Evolutionary conservation across 768 basidiomycete genomes (phyloP).

Genomic region (Calvatia gigantea): DNA sequence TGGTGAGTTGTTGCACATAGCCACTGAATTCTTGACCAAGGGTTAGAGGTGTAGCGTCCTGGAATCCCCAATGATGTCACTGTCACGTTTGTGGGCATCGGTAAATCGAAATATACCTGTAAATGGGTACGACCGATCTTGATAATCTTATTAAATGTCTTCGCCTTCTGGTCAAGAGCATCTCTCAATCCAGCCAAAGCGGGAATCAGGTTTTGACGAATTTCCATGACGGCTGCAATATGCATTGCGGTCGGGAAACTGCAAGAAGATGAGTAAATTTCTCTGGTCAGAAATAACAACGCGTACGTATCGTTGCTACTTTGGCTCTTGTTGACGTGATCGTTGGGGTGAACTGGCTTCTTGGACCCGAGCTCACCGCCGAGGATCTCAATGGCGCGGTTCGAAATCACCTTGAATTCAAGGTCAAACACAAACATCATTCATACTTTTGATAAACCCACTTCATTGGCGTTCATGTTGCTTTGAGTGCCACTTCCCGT

Average conservation of each 20-base stretch:
- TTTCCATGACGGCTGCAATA: constrained; percentile 90
- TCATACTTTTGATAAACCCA: constrained; percentile 19
- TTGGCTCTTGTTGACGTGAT: constrained; percentile 99
- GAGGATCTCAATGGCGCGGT: constrained; percentile 94
- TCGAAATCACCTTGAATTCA: constrained; percentile 80
- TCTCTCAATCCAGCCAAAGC: constrained; percentile 81
- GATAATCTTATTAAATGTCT: constrained; percentile 86
- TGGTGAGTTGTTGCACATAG: constrained; percentile 91
- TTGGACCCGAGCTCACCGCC: constrained; percentile 95
- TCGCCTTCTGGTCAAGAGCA: constrained; percentile 79
- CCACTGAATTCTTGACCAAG: constrained; percentile 99
- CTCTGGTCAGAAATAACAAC: neutral
- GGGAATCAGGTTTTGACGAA: constrained; percentile 75
- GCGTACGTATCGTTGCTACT: constrained; percentile 97
- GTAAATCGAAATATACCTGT: constrained; percentile 42
- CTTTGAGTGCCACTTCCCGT: constrained; percentile 98
- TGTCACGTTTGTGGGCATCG: neutral
- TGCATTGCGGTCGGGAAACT: constrained; percentile 99
- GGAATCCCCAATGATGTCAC: constrained; percentile 14
- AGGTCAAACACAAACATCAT: neutral
- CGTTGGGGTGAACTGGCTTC: constrained; percentile 97
- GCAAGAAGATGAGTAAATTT: neutral
- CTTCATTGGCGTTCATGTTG: constrained; percentile 99
- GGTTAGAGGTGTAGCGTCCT: constrained; percentile 97
- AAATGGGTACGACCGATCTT: constrained; percentile 99